Evolutionary conservation across 2,329 filamentous ascomycete genomes (phyloP).

Genomic region (Pseudogymnoascus sp.): DNA sequence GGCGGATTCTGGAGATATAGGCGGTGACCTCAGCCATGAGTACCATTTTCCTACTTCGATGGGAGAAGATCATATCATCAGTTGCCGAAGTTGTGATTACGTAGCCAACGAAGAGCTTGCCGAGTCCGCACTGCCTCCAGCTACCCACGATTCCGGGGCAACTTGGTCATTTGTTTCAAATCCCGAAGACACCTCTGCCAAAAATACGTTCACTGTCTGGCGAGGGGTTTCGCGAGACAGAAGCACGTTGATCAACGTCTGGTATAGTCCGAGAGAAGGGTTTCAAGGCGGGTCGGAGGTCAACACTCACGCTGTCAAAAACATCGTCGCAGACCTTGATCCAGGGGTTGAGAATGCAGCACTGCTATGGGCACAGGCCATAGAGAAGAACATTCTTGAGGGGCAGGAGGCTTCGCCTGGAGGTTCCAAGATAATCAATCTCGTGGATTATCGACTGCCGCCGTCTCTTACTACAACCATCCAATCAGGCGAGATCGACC

Average conservation of each 20-base stretch:
- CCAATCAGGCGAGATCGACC: constrained; percentile 13
- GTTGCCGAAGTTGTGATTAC: constrained; percentile 67
- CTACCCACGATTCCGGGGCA: neutral
- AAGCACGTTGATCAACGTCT: constrained; percentile 62
- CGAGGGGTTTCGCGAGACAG: constrained; percentile 62
- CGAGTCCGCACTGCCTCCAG: constrained; percentile 27
- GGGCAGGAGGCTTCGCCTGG: neutral
- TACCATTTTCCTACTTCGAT: constrained; percentile 77
- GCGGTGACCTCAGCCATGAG: constrained; percentile 86
- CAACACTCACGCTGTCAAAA: constrained; percentile 61
- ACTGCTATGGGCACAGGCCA: constrained; percentile 42
- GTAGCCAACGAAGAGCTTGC: constrained; percentile 86
- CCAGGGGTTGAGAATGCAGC: constrained; percentile 57
- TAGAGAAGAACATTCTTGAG: constrained; percentile 1
- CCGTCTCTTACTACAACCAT: constrained; percentile 14
- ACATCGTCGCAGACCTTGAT: constrained; percentile 61
- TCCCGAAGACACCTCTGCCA: neutral
- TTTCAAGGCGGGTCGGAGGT: constrained; percentile 32
- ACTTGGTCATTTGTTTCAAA: constrained; percentile 6
- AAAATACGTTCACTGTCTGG: constrained; percentile 41
- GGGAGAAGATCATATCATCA: constrained; percentile 81
- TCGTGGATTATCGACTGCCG: constrained; percentile 35
- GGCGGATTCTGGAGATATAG: constrained; percentile 94
- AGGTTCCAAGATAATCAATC: constrained; percentile 30
- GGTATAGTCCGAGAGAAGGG: constrained; percentile 32